Percentiles rank a stretch among this genome's conserved stretches.
Evolutionary conservation across 768 basidiomycete species (phyloP).

Genomic region (Cystobasidium ongulense): DNA sequence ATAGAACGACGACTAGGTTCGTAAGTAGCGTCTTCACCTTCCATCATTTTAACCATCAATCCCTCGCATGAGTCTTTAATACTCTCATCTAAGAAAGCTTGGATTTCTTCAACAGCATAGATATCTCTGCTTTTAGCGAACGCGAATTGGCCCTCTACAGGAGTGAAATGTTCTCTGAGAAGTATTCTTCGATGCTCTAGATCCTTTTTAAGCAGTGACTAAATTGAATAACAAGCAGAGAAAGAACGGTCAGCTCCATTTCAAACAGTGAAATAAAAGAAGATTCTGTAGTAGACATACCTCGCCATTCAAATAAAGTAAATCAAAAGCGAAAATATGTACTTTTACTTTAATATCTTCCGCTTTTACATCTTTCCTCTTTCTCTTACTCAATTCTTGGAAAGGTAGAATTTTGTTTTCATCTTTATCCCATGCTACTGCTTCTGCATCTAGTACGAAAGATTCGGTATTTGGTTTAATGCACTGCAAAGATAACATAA

Average conservation of each 20-base stretch:
- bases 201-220: slow-evolving; percentile 75
- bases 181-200: slow-evolving; percentile 68
- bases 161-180: slow-evolving; percentile 67
- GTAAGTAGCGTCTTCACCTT: slow-evolving; percentile 81
- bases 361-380: slow-evolving; percentile 94
- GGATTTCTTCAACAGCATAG: slow-evolving; percentile 85
- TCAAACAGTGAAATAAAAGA: neutral
- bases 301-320: slow-evolving; percentile 94
- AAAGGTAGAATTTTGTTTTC: slow-evolving; percentile 68
- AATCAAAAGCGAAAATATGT: slow-evolving; percentile 90
- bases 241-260: neutral
- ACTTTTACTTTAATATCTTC: slow-evolving; percentile 97
- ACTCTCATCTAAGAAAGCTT: slow-evolving; percentile 85
- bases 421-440: slow-evolving; percentile 83
- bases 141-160: slow-evolving; percentile 78
- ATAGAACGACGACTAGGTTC: slow-evolving; percentile 91
- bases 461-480: slow-evolving; percentile 70
- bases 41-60: slow-evolving; percentile 98
- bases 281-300: slow-evolving; percentile 49
- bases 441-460: slow-evolving; percentile 93
- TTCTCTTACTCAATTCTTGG: slow-evolving; percentile 88
- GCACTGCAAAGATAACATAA: slow-evolving; percentile 55
- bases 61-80: slow-evolving; percentile 98
- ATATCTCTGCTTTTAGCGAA: slow-evolving; percentile 88
- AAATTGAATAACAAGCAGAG: neutral